Conservation (phyloP, 208 protist species). For the Trypanosoma mega region DNA sequence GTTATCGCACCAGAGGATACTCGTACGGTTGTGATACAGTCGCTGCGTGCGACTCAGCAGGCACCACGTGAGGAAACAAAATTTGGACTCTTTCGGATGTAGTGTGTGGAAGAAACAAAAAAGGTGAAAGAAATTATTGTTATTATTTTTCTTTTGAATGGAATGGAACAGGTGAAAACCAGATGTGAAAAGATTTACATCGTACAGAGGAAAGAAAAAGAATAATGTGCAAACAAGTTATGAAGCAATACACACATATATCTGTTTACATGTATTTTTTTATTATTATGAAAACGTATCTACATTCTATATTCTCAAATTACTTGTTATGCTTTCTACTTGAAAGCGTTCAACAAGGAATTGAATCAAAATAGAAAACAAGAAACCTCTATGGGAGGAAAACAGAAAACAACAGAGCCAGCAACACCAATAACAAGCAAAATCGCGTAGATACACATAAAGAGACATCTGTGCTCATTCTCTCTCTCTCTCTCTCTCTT, state of each 20-base stretch:
- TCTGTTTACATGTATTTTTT: no score
- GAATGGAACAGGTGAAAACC: no score
- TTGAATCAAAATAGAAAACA: background rate
- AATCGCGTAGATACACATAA: background rate
- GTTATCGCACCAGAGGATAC: constrained; percentile 93
- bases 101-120: no score
- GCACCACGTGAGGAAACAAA: constrained; percentile 58
- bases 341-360: background rate
- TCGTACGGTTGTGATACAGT: constrained; percentile 83
- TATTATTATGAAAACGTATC: no score
- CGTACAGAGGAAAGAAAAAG: no score
- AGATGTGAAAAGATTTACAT: no score
- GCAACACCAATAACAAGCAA: background rate
- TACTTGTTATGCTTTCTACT: background rate
- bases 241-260: no score
- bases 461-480: background rate
- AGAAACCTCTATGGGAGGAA: background rate
- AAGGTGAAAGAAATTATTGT: no score
- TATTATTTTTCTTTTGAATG: no score
- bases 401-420: background rate
- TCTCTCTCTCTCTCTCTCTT: constrained; percentile 4
- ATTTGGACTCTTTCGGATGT: constrained; percentile 96
- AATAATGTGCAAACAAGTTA: no score
- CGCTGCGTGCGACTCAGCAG: constrained; percentile 69
- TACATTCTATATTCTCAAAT: no score